A percentile compares a stretch with the other conserved stretches of the same genome.
Evolutionary conservation across 106 monocot species (phyloP).

Genomic region (Xerophyta viscosa): DNA sequence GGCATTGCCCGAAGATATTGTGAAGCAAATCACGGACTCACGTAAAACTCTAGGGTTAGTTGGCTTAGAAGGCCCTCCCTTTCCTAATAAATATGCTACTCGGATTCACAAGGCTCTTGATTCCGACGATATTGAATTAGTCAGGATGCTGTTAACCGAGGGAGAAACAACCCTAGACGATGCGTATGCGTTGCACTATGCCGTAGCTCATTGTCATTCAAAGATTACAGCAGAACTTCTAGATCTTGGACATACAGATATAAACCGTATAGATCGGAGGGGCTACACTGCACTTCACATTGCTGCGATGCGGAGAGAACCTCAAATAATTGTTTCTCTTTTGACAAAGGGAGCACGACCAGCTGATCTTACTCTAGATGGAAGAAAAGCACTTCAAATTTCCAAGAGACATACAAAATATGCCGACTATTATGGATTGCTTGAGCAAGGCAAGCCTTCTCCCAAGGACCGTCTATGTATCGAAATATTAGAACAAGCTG

Average conservation of each 20-base stretch:
- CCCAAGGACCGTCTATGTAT: slow-evolving; percentile 5
- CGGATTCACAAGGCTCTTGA: slow-evolving; percentile 15
- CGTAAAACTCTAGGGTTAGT: background rate
- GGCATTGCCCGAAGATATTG: slow-evolving; percentile 5
- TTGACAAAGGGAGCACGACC: slow-evolving; percentile 9
- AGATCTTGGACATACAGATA: slow-evolving; percentile 7
- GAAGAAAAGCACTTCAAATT: slow-evolving; percentile 7
- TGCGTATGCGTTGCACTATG: slow-evolving; percentile 14
- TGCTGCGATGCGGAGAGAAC: slow-evolving; percentile 15
- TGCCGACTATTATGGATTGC: background rate
- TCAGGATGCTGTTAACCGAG: slow-evolving; percentile 9
- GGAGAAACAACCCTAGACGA: background rate
- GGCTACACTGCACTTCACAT: slow-evolving; percentile 14
- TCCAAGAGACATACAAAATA: slow-evolving; percentile 4
- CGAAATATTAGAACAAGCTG: slow-evolving; percentile 8
- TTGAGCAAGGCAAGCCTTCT: slow-evolving; percentile 5
- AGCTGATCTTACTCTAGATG: slow-evolving; percentile 7
- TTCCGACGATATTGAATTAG: slow-evolving; percentile 12
- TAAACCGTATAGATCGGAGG: slow-evolving; percentile 6
- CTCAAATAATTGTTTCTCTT: slow-evolving; percentile 8
- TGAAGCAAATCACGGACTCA: background rate
- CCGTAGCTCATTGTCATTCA: slow-evolving; percentile 9
- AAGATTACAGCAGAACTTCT: slow-evolving; percentile 7
- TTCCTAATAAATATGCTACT: slow-evolving; percentile 3
- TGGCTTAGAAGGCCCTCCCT: background rate